Conservation (phyloP, 179 eudicot species). For the Beta corolliflora region DNA sequence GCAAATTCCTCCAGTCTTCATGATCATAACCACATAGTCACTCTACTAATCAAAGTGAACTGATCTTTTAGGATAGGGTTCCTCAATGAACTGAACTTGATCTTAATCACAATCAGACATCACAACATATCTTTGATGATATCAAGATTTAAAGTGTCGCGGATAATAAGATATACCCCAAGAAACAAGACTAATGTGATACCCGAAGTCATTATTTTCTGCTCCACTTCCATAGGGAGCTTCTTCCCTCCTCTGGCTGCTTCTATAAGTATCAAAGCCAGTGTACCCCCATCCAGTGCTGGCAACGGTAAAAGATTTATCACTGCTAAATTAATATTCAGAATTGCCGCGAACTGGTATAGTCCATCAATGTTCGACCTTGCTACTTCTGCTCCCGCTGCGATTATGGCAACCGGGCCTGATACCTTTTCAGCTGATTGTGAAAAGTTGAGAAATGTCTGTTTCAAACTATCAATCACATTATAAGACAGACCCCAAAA, state of each 20-base stretch:
- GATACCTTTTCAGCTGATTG: constrained; percentile 88
- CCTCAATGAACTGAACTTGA: constrained; percentile 4
- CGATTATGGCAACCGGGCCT: constrained; percentile 94
- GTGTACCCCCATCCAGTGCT: constrained; percentile 90
- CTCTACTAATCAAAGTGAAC: not conserved
- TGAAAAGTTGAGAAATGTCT: constrained; percentile 82
- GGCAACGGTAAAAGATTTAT: constrained; percentile 95
- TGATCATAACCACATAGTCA: not conserved
- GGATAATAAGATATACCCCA: constrained; percentile 74
- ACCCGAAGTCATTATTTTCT: constrained; percentile 91
- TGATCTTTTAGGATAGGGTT: not conserved
- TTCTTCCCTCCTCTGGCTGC: constrained; percentile 94
- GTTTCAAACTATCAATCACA: constrained; percentile 84
- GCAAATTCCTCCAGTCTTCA: not conserved
- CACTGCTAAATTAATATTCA: constrained; percentile 89
- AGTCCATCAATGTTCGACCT: constrained; percentile 78
- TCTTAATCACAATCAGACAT: not conserved
- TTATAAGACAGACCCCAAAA: constrained; percentile 75
- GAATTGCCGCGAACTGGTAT: constrained; percentile 86
- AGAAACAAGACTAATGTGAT: constrained; percentile 67
- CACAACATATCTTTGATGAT: constrained; percentile 75
- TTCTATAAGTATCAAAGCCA: constrained; percentile 87
- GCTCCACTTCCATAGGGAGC: constrained; percentile 87
- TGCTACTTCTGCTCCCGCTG: constrained; percentile 98
- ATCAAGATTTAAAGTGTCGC: constrained; percentile 89